phyloP scores from a whole-genome alignment of 768 basidiomycete species.

The Crucibulum laeve region DNA sequence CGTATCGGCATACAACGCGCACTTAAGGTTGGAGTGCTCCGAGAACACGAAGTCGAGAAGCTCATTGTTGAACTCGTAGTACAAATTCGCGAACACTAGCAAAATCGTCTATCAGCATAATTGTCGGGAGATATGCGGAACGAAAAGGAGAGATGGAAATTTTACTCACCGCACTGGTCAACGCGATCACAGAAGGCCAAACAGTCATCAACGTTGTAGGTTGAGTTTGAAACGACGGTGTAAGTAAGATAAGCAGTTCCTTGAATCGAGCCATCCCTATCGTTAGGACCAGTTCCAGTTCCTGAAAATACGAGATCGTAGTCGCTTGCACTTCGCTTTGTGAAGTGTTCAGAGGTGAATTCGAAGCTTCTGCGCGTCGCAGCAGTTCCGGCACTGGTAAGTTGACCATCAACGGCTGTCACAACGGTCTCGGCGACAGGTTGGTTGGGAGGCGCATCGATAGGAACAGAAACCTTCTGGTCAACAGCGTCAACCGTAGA shows the following conservation, averaged over 20 bases:
- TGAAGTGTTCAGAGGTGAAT: constrained; percentile 6
- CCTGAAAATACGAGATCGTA: constrained; percentile 37
- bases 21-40: constrained; percentile 42
- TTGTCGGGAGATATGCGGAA: background rate
- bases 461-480: constrained; percentile 31
- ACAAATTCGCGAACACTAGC: constrained; percentile 45
- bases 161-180: constrained; percentile 35
- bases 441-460: constrained; percentile 24
- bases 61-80: constrained; percentile 43
- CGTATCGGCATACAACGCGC: constrained; percentile 38
- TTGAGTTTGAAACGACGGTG: constrained; percentile 38
- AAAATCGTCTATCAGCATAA: background rate
- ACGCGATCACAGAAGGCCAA: constrained; percentile 33
- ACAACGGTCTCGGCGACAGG: constrained; percentile 31
- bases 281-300: constrained; percentile 25
- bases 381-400: constrained; percentile 18
- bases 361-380: constrained; percentile 10
- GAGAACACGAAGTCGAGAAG: constrained; percentile 32
- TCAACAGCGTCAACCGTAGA: constrained; percentile 28
- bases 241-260: constrained; percentile 48
- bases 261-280: constrained; percentile 39
- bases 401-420: constrained; percentile 40
- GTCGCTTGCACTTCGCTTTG: constrained; percentile 18
- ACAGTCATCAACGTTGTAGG: constrained; percentile 41
- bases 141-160: background rate